A percentile compares a stretch with the other conserved stretches of the same genome.
These are phyloP conservation scores for Chaetomium tenue DNA, from an alignment of 495 filamentous ascomycete species.

Conservation along the genomic window DNA sequence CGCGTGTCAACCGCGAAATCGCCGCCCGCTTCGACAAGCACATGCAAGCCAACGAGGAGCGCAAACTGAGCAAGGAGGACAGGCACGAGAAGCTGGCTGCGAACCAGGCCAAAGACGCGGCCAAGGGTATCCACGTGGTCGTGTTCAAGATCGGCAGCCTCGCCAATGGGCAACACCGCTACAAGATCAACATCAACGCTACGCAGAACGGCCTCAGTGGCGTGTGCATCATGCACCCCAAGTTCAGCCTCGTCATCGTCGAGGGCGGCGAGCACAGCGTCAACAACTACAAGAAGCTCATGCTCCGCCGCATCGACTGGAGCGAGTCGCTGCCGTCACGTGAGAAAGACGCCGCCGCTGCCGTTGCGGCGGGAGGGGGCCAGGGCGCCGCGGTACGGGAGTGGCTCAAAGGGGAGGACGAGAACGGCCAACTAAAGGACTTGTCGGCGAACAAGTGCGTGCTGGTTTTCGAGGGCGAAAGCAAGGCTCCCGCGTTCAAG, in stretches of 20 bases:
- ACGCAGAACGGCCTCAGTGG: conserved; percentile 84
- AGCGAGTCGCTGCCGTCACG: conserved; percentile 76
- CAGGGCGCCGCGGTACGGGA: conserved; percentile 50
- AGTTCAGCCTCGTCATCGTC: conserved; percentile 82
- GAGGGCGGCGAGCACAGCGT: conserved; percentile 84
- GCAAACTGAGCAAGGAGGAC: conserved; percentile 89
- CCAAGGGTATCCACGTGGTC: conserved; percentile 75
- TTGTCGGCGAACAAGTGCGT: conserved; percentile 74
- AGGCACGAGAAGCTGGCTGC: conserved; percentile 76
- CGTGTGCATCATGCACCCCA: conserved; percentile 83
- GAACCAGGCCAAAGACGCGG: conserved; percentile 85
- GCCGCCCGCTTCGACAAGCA: conserved; percentile 77
- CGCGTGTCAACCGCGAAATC: conserved; percentile 86
- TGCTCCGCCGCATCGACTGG: conserved; percentile 93
- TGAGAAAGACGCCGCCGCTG: conserved; percentile 43
- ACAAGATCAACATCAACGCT: conserved; percentile 87
- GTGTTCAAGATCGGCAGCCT: conserved; percentile 89
- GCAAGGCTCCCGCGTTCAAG: conserved; percentile 71
- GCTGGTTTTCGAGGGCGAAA: conserved; percentile 84
- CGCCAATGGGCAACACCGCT: conserved; percentile 85
- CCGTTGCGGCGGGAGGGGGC: conserved; percentile 20
- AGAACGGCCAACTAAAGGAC: conserved; percentile 75
- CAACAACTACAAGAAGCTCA: conserved; percentile 76
- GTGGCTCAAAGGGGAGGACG: conserved; percentile 77
- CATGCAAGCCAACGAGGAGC: conserved; percentile 74